Evolutionary conservation across 1,284 basidiomycete species (phyloP).

Genomic region (Apiotrichum siamense): DNA sequence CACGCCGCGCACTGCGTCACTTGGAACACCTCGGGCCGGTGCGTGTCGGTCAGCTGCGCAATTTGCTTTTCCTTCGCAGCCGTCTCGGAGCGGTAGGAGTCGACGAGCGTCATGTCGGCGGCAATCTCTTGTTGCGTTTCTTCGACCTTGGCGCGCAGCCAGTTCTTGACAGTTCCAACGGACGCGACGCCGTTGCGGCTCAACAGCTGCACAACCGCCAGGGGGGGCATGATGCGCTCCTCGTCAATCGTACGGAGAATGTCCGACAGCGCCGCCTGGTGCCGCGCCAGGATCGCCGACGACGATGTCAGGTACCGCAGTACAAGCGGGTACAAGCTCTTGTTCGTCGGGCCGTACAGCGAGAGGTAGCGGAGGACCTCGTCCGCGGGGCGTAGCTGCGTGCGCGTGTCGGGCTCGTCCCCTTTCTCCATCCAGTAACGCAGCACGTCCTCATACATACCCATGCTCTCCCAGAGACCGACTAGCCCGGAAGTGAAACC

Average conservation of each 20-base stretch:
- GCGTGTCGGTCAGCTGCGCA: conserved; percentile 66
- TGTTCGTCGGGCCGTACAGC: conserved; percentile 65
- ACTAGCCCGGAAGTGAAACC: conserved; percentile 79
- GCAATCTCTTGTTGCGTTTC: conserved; percentile 69
- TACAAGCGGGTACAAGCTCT: conserved; percentile 80
- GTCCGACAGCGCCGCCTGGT: conserved; percentile 62
- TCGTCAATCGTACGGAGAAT: conserved; percentile 73
- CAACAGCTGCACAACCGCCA: conserved; percentile 81
- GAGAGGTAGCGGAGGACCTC: conserved; percentile 68
- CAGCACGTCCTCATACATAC: conserved; percentile 92
- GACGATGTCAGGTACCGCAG: conserved; percentile 81
- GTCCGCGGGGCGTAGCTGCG: conserved; percentile 33
- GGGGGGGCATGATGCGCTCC: conserved; percentile 73
- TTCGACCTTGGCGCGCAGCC: conserved; percentile 72
- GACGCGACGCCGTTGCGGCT: conserved; percentile 79
- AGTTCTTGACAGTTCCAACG: conserved; percentile 83
- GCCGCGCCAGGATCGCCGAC: conserved; percentile 60
- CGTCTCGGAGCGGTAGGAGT: conserved; percentile 81
- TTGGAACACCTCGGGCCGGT: conserved; percentile 81
- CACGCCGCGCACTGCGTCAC: conserved; percentile 86
- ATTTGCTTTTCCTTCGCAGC: conserved; percentile 75
- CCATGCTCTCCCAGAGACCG: conserved; percentile 83
- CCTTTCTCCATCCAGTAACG: conserved; percentile 85
- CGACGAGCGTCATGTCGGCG: conserved; percentile 71
- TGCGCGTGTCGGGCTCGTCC: conserved; percentile 33